phyloP scores from a whole-genome alignment of 148 eudicot species.

The Cornus suecica region DNA sequence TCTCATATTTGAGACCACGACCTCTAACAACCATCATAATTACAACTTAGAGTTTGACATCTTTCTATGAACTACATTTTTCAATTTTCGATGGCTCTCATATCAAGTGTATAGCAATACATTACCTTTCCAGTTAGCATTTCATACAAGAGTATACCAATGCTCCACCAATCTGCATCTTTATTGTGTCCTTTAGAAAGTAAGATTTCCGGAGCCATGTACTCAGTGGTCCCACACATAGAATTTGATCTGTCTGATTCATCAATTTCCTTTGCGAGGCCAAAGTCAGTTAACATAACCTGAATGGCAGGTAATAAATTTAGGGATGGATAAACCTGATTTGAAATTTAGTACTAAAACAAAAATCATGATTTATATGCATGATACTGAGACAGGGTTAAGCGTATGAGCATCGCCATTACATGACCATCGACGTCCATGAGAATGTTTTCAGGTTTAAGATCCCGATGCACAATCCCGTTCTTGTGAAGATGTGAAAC shows the following conservation, averaged over 20 bases:
- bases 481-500: constrained; percentile 87
- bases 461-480: constrained; percentile 95
- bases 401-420: constrained; percentile 21
- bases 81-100: not conserved
- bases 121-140: constrained; percentile 83
- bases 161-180: constrained; percentile 96
- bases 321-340: constrained; percentile 5
- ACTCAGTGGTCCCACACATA: constrained; percentile 89
- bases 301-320: constrained; percentile 22
- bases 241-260: constrained; percentile 86
- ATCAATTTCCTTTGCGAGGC: constrained; percentile 87
- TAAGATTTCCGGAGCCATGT: constrained; percentile 95
- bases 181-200: constrained; percentile 84
- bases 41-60: not conserved
- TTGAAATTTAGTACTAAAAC: not conserved
- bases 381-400: not conserved
- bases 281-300: constrained; percentile 89
- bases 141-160: constrained; percentile 82
- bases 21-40: not conserved
- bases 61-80: no score
- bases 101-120: no score
- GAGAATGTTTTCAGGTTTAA: constrained; percentile 94
- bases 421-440: constrained; percentile 91
- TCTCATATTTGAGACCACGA: not conserved
- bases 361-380: not conserved